A percentile compares a stretch with the other conserved stretches of the same genome.
Evolutionary conservation across 2,329 filamentous ascomycete genomes (phyloP).

Genomic region (Scleromitrula shiraiana): DNA sequence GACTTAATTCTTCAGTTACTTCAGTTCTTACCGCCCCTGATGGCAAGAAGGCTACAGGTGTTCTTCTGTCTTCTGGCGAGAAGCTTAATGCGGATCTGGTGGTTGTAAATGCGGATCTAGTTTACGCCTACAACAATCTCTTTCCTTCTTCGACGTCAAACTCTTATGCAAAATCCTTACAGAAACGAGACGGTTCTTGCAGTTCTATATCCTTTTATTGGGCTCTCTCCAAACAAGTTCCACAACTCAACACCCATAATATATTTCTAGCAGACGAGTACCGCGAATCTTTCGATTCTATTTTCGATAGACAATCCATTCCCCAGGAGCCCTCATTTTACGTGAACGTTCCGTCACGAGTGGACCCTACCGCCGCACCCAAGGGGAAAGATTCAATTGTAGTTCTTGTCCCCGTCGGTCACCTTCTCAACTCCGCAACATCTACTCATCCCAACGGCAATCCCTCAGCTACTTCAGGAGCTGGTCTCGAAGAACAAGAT

Average conservation of each 20-base stretch:
- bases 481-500: conserved; percentile 40
- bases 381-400: conserved; percentile 56
- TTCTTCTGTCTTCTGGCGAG: conserved; percentile 50
- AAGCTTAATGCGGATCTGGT: conserved; percentile 56
- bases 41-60: conserved; percentile 47
- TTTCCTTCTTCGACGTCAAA: conserved; percentile 32
- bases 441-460: conserved; percentile 21
- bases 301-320: conserved; percentile 62
- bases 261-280: conserved; percentile 72
- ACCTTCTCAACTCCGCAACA: conserved; percentile 45
- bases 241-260: conserved; percentile 62
- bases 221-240: conserved; percentile 52
- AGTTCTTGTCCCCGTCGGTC: conserved; percentile 65
- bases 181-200: conserved; percentile 52
- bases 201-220: conserved; percentile 74
- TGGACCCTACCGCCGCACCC: conserved; percentile 61
- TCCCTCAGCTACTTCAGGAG: conserved; percentile 1
- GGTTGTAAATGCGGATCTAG: conserved; percentile 64
- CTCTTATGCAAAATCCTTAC: conserved; percentile 33
- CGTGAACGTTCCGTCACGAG: conserved; percentile 64
- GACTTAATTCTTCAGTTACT: conserved; percentile 49
- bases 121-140: conserved; percentile 66
- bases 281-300: conserved; percentile 64
- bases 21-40: conserved; percentile 46
- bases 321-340: conserved; percentile 67